Evolutionary conservation across 2,329 filamentous ascomycete genomes (phyloP), one percentile per base, ranked within the genome.

Genomic region (Penicillium brasilianum): DNA sequence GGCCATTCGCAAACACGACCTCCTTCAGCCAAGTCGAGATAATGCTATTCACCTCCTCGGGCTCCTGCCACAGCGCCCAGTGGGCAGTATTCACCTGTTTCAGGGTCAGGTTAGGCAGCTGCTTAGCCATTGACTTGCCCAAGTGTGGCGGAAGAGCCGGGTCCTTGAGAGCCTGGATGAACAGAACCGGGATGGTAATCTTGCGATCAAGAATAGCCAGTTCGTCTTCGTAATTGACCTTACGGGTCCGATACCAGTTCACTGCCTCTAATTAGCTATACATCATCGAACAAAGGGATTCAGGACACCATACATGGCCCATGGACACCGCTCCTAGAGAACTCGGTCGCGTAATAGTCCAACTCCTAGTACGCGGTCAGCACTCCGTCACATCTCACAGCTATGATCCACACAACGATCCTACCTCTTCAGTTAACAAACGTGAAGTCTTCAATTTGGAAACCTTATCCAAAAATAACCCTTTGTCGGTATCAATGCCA

Each of bases 241-340:
- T 80, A 20, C 86, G 82, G 2, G 86, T 90, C 46, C 93, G 88
- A 79, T 99, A 99, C 91, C 92, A 97, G 78, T 93, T 95, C 62
- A 92, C 83, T 84, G 52, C 54, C 39, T 9, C 7, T 2, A 53
- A 55, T 62, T 32, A 64, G 57, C 44, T 39, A n/a, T 7, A 6
- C 16, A 39, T 2, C 5, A 22, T 41, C 54, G 14, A 32, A 25
- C 14, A 18, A 18, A 5, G 22, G 30, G n/a, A 3, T 28, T 20
- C 2, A 18, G 34, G 22, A 48, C 34, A 55, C 76, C 80, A 76
- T 81, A 84, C 84, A 81, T 16, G 92, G 91, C 0, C 92, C 92
- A 66, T 88, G 86, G 66, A 98, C 77, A 49, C 92, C 92, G 71
- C 88, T 85, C 44, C 85, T 83, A n/a, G 81, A 76, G 77, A 89